These are phyloP conservation scores for Lactarius hatsudake DNA, from an alignment of 768 basidiomycete species.

Conservation along the genomic window DNA sequence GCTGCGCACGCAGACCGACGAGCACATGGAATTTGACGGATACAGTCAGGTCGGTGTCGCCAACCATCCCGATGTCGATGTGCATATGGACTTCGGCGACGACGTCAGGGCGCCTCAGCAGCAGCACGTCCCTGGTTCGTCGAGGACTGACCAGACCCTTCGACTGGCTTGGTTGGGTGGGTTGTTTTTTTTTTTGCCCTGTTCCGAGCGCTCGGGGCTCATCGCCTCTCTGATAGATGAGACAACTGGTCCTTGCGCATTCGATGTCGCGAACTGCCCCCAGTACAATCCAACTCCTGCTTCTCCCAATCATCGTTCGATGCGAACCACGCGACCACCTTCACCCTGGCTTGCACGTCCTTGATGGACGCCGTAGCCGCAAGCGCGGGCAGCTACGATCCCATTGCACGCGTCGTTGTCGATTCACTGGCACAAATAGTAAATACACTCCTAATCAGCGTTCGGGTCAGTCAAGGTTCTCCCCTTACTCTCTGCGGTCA, in stretches of 20 bases:
- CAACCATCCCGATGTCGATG: neutral
- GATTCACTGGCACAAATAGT: constrained; percentile 23
- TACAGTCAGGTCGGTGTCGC: neutral
- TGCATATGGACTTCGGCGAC: constrained; percentile 2
- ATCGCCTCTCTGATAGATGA: constrained; percentile 15
- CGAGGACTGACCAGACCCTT: constrained; percentile 5
- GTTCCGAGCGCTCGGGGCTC: neutral
- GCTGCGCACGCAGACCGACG: neutral
- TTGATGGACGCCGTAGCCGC: constrained; percentile 19
- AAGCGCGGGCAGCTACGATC: constrained; percentile 12
- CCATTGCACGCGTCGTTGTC: constrained; percentile 8
- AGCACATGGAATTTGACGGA: constrained; percentile 14
- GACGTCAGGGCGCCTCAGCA: constrained; percentile 1
- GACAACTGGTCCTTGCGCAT: constrained; percentile 26
- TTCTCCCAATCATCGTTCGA: constrained; percentile 16
- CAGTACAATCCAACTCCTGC: constrained; percentile 24
- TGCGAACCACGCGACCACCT: constrained; percentile 3
- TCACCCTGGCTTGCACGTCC: constrained; percentile 19
- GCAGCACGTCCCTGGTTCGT: neutral
- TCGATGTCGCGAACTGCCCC: constrained; percentile 5
- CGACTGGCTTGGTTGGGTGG: constrained; percentile 25
- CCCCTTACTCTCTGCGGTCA: neutral
- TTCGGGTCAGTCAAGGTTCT: constrained; percentile 13
- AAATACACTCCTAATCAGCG: constrained; percentile 11
- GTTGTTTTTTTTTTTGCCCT: neutral